Conservation (phyloP, 768 basidiomycete species). For the Coprinopsis marcescibilis region DNA sequence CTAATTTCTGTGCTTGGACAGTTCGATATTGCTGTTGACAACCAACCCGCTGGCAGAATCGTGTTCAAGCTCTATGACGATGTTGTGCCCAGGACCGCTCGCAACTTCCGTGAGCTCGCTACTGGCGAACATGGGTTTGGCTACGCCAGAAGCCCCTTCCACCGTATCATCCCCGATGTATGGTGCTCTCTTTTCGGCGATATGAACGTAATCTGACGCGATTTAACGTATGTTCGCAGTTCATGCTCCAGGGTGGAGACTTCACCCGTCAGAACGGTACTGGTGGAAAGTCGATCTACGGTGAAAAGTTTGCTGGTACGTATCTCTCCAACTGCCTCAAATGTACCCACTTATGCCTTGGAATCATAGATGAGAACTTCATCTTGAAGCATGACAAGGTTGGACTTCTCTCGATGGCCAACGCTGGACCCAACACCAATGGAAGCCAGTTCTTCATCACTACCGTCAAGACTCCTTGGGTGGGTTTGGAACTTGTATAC, state of each 20-base stretch:
- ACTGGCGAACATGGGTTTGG: constrained; percentile 64
- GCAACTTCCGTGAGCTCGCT: constrained; percentile 78
- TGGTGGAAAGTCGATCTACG: constrained; percentile 84
- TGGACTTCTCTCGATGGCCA: constrained; percentile 75
- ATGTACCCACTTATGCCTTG: not conserved
- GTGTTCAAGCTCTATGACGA: constrained; percentile 82
- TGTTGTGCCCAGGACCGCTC: constrained; percentile 72
- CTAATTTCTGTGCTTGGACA: constrained; percentile 16
- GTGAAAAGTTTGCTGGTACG: constrained; percentile 68
- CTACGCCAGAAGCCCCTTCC: constrained; percentile 65
- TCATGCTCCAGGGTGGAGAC: constrained; percentile 88
- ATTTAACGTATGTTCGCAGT: constrained; percentile 28
- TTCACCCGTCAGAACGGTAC: constrained; percentile 73
- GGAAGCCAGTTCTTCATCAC: constrained; percentile 86
- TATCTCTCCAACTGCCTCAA: not conserved
- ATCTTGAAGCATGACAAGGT: constrained; percentile 60
- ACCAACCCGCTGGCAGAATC: constrained; percentile 59
- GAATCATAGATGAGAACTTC: constrained; percentile 76
- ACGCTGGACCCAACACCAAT: constrained; percentile 76
- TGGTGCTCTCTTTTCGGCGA: constrained; percentile 13
- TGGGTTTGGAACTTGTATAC: constrained; percentile 17
- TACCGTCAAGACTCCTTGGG: constrained; percentile 64
- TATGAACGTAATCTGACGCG: not conserved
- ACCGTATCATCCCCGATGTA: constrained; percentile 66
- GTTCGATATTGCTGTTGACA: constrained; percentile 65